phyloP scores from a whole-genome alignment of 2,329 filamentous ascomycete species.

The Trichoderma pleuroti region DNA sequence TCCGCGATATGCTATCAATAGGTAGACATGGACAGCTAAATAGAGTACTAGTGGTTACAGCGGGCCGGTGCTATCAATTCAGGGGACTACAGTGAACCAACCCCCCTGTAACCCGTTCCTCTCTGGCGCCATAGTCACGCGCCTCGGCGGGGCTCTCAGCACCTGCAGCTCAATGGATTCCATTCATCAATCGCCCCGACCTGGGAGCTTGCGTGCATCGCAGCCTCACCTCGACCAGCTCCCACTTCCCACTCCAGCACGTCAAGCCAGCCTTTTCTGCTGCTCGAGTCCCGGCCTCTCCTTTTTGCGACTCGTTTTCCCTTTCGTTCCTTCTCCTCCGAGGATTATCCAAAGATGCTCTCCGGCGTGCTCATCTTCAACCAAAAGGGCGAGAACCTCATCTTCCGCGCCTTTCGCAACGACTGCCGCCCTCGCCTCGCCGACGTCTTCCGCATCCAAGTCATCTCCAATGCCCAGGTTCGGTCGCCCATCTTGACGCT shows the following conservation, averaged over 20 bases:
- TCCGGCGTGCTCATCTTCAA: slow-evolving; percentile 98
- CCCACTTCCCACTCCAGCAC: neutral
- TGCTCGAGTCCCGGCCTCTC: neutral
- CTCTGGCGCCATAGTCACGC: slow-evolving; percentile 5
- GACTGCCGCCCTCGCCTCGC: slow-evolving; percentile 96
- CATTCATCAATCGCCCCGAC: neutral
- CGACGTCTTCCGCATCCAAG: slow-evolving; percentile 98
- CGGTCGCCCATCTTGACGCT: slow-evolving; percentile 96
- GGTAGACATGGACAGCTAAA: neutral
- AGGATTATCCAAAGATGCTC: slow-evolving; percentile 67
- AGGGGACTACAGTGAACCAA: neutral
- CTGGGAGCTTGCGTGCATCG: neutral
- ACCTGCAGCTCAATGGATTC: slow-evolving; percentile 2
- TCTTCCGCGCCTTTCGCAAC: slow-evolving; percentile 97
- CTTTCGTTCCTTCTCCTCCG: neutral
- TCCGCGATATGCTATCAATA: neutral
- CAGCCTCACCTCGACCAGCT: slow-evolving; percentile 3
- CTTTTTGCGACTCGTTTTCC: neutral
- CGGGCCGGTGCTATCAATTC: neutral
- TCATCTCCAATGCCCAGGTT: slow-evolving; percentile 97
- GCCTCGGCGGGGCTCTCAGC: slow-evolving; percentile 14
- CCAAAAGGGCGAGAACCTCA: slow-evolving; percentile 99
- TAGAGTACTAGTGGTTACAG: neutral
- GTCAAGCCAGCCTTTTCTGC: neutral
- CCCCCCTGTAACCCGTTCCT: neutral